Evolutionary conservation across 805 yeast species (phyloP), one percentile per base, ranked within the genome.

Genomic region (Lipomyces starkeyi): DNA sequence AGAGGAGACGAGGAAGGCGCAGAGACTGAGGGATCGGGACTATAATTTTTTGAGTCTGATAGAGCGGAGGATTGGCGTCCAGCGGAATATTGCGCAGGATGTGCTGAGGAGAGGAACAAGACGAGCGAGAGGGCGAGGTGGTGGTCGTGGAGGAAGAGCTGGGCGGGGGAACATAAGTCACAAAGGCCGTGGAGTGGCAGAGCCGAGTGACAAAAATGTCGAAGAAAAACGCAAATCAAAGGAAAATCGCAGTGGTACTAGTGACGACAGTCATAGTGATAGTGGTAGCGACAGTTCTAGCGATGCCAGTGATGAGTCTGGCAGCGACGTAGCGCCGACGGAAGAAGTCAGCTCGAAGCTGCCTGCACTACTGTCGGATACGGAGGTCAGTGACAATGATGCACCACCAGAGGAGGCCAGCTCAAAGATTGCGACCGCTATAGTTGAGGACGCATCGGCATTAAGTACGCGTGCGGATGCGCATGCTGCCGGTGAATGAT

Each of bases 1-100:
- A 7, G 56, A 49, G 8, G 66, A 66, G n/a, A 54, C 20, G 2
- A 56, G 43, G 17, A 68, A 62, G 13, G 47, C 67, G 34, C 70
- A 61, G 57, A 27, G 52, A 47, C 29, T 69, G n/a, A 62, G 66
- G 14, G 66, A 69, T 37, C 64, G 72, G 2, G 72, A 69, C 58
- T 69, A 69, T 43, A 69, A 69, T 40, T 69, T 69, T 58, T 60
- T 69, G 27, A 69, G 66, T 57, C 60, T 65, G 13, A 7, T 69
- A n/a, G 72, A 68, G 52, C 43, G 72, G 20, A 40, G 71, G 55
- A 52, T 69, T 22, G 71, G 71, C 17, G 72, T 69, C 22, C 66
- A 63, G 32, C 53, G 64, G 32, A 69, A 69, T 34, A 53, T 63
- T 9, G 67, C 69, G 2, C 66, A 57, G 40, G 69, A 65, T 34